Evolutionary conservation across 2,329 filamentous ascomycete species (phyloP), one percentile per base, ranked within the genome.

Genomic region (Fusarium longipes): DNA sequence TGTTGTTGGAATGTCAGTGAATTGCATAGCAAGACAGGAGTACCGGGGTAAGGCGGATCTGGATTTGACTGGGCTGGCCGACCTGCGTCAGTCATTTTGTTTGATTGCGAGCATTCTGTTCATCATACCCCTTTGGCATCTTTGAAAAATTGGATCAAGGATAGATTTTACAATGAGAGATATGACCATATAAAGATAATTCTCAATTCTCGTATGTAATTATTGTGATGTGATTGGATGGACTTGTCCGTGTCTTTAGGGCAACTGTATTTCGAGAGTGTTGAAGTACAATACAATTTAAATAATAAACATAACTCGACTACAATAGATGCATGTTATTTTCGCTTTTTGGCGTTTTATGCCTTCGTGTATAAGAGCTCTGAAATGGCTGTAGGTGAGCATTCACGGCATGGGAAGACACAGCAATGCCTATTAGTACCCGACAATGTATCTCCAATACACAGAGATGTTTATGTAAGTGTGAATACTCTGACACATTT

Each of bases 21-120:
- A 73, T 72, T 76, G 74, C 74, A 72, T 73, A 63, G 69, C 66
- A 69, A 73, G 65, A 73, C 63, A 70, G 72, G 72, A 74, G 71
- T 75, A 71, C 45, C 61, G 56, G 67, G 61, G 66, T 66, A 72
- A 54, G 65, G 63, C 45, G 68, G 63, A 70, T 58, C 50, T 48
- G 67, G 61, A 61, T 57, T 49, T 45, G 63, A 63, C 59, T 54
- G 48, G 65, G 62, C 57, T 53, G 62, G 35, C 57, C 47, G 25
- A 57, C 61, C 70, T 52, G 44, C 48, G 55, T 63, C 61, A 57
- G 57, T 60, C 45, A 54, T 65, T 73, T 73, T 72, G 64, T 70
- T 73, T 70, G 33, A 56, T 70, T 73, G 63, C 62, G 64, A 72
- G 68, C 71, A 73, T 73, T 72, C 70, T 56, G 51, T 72, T 73